A percentile compares a stretch with the other conserved stretches of the same genome.
Evolutionary conservation across 1,139 yeast genomes (phyloP).

Genomic region (Candida pseudoviswanathii): DNA sequence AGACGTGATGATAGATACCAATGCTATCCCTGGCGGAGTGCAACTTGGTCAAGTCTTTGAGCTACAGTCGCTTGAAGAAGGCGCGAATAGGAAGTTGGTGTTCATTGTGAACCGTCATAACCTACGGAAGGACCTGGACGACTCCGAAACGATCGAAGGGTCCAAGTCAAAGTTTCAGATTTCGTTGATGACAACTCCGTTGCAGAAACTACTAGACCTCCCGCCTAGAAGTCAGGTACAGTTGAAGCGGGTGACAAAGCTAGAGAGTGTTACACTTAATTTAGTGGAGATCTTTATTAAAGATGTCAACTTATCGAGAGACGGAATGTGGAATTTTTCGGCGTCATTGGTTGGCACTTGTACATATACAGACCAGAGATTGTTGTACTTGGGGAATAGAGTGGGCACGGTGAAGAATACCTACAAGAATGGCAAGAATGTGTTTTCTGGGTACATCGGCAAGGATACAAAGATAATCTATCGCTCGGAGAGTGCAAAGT

Average conservation of each 20-base stretch:
- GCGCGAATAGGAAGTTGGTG: conserved; percentile 20
- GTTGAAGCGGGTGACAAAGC: conserved; percentile 41
- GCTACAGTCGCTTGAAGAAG: conserved; percentile 25
- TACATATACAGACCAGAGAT: conserved; percentile 64
- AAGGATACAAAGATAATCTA: conserved; percentile 78
- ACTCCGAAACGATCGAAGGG: conserved; percentile 9
- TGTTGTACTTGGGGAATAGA: conserved; percentile 63
- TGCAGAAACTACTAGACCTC: conserved; percentile 63
- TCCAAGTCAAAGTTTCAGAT: conserved; percentile 31
- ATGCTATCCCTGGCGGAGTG: conserved; percentile 56
- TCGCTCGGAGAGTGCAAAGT: conserved; percentile 86
- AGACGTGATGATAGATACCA: conserved; percentile 63
- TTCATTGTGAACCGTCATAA: conserved; percentile 26
- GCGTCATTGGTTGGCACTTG: conserved; percentile 63
- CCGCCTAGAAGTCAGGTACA: conserved; percentile 68
- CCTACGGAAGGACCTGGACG: conserved; percentile 9
- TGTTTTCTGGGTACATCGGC: conserved; percentile 68
- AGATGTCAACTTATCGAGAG: conserved; percentile 81
- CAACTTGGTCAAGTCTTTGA: conserved; percentile 78
- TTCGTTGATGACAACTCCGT: conserved; percentile 64
- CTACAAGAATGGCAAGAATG: conserved; percentile 68
- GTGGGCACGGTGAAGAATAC: conserved; percentile 64
- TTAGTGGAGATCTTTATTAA: conserved; percentile 79
- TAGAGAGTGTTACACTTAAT: conserved; percentile 65
- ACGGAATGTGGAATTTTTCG: conserved; percentile 91